phyloP scores from a whole-genome alignment of 306 rosid species.

The Hippophae tibetana region DNA sequence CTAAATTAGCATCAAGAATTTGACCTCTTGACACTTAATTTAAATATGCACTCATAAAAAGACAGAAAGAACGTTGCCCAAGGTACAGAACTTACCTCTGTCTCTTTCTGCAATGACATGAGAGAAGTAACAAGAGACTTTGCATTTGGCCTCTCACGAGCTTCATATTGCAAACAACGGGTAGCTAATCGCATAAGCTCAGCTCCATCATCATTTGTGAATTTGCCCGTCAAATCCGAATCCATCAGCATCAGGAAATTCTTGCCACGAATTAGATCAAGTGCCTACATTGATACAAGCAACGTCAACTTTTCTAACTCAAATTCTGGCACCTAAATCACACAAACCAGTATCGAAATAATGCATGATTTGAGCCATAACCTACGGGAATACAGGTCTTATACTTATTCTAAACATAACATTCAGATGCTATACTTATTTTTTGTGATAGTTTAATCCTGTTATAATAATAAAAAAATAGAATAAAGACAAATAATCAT shows the following conservation, averaged over 20 bases:
- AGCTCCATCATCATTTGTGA: slow-evolving; percentile 93
- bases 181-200: slow-evolving; percentile 89
- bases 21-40: too few species aligned
- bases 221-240: slow-evolving; percentile 87
- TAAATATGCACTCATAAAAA: not conserved
- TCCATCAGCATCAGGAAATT: slow-evolving; percentile 93
- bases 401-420: too few species aligned
- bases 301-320: not conserved
- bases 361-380: not conserved
- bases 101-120: slow-evolving; percentile 74
- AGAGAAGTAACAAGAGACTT: slow-evolving; percentile 81
- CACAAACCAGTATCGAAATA: not conserved
- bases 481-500: too few species aligned
- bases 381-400: too few species aligned
- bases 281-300: slow-evolving; percentile 46
- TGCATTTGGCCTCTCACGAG: slow-evolving; percentile 93
- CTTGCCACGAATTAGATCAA: slow-evolving; percentile 85
- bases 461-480: too few species aligned
- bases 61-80: not conserved
- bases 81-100: slow-evolving; percentile 42
- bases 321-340: not conserved
- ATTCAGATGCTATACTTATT: too few species aligned
- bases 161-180: slow-evolving; percentile 90
- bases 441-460: too few species aligned
- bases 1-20: too few species aligned